Base-by-base conservation (phyloP, 495 filamentous ascomycete species). In the Polyplosphaeria fusca region DNA sequence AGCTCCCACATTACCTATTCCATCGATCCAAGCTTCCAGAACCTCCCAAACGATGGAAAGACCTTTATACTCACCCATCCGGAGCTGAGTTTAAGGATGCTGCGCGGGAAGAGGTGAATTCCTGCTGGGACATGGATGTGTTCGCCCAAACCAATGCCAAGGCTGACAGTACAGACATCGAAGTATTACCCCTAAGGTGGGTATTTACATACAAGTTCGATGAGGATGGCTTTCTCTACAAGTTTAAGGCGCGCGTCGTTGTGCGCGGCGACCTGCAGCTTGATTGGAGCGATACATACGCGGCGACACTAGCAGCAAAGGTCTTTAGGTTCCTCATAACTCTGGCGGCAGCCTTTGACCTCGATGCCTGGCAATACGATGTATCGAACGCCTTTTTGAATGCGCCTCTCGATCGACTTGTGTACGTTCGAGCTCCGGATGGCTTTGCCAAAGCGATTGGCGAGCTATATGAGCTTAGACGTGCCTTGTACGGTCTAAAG, bases 171-270 rank as follows among this genome's bases (percentile, higher is more conserved):
- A 35, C 7, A 35, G 30, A 14, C 7, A 7, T 7, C 14, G 24
- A 62, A 22, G 37, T 51, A n/a, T 43, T 64, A 52, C 60, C 49
- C 25, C 49, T 64, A 11, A 59, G 53, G 28, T 64, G 47, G 49
- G 42, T 60, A 44, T 64, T 54, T 35, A 53, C 25, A 4, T 63
- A 63, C 47, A 63, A 63, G 44, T 52, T 63, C 42, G 45, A 57
- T 37, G 28, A 59, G 23, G 46, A 58, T 18, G 55, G 60, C 2
- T 59, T 46, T 20, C 38, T 58, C 13, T 12, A 13, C 14, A 52
- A 52, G 23, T 47, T 22, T 16, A 63, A 63, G 42, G 60, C 54
- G 25, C 35, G 53, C 16, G 5, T 62, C 18, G 16, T 37, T 41
- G 40, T 58, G 9, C 4, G 53, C 27, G 58, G 53, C 19, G 58